These are phyloP conservation scores for Aspergillus sergii DNA, from an alignment of 2,329 filamentous ascomycete genomes.

Conservation along the genomic window DNA sequence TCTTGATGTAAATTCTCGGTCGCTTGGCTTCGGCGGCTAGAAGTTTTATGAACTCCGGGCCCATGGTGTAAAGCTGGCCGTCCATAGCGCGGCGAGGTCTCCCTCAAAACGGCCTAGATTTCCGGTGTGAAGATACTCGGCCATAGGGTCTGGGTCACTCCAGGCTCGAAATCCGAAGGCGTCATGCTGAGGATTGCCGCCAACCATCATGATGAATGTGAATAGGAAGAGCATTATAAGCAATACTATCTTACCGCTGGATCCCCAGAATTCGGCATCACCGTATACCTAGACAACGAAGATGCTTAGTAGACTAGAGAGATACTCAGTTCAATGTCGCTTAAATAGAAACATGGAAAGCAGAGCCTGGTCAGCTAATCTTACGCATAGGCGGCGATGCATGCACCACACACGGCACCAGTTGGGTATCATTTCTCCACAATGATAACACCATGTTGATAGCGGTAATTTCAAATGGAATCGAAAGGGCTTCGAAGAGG, in stretches of 20 bases:
- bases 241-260: slow-evolving; percentile 64
- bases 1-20: slow-evolving; percentile 67
- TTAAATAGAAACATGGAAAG: neutral
- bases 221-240: slow-evolving; percentile 69
- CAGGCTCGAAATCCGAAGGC: slow-evolving; percentile 71
- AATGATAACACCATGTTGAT: slow-evolving; percentile 44
- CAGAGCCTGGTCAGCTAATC: neutral
- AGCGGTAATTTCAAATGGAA: slow-evolving; percentile 47
- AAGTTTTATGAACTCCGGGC: slow-evolving; percentile 64
- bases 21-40: slow-evolving; percentile 69
- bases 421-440: slow-evolving; percentile 41
- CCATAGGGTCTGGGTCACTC: slow-evolving; percentile 65
- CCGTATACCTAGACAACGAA: slow-evolving; percentile 71
- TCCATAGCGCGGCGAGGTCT: slow-evolving; percentile 70
- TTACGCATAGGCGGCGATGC: slow-evolving; percentile 31
- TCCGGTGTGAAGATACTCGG: slow-evolving; percentile 63
- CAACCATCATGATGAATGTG: slow-evolving; percentile 78
- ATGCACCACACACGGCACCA: slow-evolving; percentile 35
- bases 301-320: slow-evolving; percentile 61
- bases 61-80: slow-evolving; percentile 68
- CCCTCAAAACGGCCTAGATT: slow-evolving; percentile 57
- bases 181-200: slow-evolving; percentile 72
- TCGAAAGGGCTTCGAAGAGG: slow-evolving; percentile 43
- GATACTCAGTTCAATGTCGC: neutral
- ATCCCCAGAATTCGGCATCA: slow-evolving; percentile 58